phyloP scores from a whole-genome alignment of 2,329 filamentous ascomycete species.

The Colletotrichum euphorbiae region DNA sequence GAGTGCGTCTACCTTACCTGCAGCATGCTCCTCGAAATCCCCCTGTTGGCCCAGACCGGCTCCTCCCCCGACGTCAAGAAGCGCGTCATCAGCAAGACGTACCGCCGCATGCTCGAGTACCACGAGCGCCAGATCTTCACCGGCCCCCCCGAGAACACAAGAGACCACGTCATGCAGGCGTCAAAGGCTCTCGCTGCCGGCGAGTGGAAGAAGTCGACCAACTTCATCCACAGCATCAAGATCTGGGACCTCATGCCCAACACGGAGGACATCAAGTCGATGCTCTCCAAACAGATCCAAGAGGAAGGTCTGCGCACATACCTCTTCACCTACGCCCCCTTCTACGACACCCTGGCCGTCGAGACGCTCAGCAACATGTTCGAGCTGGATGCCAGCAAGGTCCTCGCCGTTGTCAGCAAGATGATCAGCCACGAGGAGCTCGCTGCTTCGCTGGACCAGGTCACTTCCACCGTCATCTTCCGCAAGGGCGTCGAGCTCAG shows the following conservation, averaged over 20 bases:
- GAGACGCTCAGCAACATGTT: slow-evolving; percentile 92
- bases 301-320: slow-evolving; percentile 98
- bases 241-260: slow-evolving; percentile 99
- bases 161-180: slow-evolving; percentile 99
- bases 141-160: slow-evolving; percentile 97
- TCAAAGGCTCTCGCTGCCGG: slow-evolving; percentile 96
- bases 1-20: slow-evolving; percentile 99
- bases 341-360: slow-evolving; percentile 96
- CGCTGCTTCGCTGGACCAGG: slow-evolving; percentile 94
- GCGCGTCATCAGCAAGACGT: slow-evolving; percentile 98
- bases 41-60: slow-evolving; percentile 94
- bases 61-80: slow-evolving; percentile 98
- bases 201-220: slow-evolving; percentile 97
- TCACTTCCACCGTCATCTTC: slow-evolving; percentile 98
- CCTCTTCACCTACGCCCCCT: slow-evolving; percentile 98
- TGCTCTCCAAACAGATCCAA: slow-evolving; percentile 98
- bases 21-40: slow-evolving; percentile 99
- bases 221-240: slow-evolving; percentile 97
- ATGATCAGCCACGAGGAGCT: slow-evolving; percentile 99
- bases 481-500: slow-evolving; percentile 99
- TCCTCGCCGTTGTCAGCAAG: slow-evolving; percentile 94
- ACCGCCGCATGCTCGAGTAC: slow-evolving; percentile 98
- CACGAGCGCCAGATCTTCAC: slow-evolving; percentile 99
- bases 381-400: slow-evolving; percentile 90
- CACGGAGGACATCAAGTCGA: slow-evolving; percentile 91